These are phyloP conservation scores for Zarea fungicola DNA, from an alignment of 2,329 filamentous ascomycete species.

Conservation along the genomic window DNA sequence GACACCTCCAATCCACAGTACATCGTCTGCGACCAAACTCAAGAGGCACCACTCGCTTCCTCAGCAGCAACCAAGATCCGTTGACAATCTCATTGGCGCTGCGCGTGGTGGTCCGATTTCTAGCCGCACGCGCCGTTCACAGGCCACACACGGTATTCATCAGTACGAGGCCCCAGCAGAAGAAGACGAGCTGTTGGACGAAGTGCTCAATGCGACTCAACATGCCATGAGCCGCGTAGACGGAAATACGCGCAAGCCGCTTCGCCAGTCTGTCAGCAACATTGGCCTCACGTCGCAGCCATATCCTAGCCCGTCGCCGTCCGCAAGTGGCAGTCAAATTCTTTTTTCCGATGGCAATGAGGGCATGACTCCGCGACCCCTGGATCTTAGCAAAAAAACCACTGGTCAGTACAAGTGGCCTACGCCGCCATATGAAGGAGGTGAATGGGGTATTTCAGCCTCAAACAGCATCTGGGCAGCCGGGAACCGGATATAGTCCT, in stretches of 20 bases:
- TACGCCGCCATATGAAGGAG: conserved; percentile 90
- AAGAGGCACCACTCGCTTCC: conserved; percentile 63
- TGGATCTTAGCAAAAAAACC: conserved; percentile 60
- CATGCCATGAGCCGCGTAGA: conserved; percentile 69
- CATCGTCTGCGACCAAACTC: conserved; percentile 43
- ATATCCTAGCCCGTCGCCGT: conserved; percentile 66
- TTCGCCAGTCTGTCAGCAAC: conserved; percentile 62
- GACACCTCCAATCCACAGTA: conserved; percentile 49
- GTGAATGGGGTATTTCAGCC: conserved; percentile 82
- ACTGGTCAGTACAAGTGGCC: conserved; percentile 70
- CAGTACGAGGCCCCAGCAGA: conserved; percentile 94
- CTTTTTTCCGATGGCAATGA: conserved; percentile 65
- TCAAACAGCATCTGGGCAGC: conserved; percentile 76
- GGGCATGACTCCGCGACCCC: conserved; percentile 60
- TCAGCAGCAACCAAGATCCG: conserved; percentile 57
- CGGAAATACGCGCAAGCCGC: conserved; percentile 32
- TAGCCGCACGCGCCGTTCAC: conserved; percentile 72
- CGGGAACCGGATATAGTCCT: conserved; percentile 53
- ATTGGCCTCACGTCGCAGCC: conserved; percentile 51
- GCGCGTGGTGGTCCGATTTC: conserved; percentile 61
- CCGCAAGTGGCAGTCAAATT: conserved; percentile 74
- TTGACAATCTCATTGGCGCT: conserved; percentile 57
- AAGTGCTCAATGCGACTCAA: conserved; percentile 74
- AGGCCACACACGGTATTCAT: conserved; percentile 67
- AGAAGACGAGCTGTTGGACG: conserved; percentile 91